Evolutionary conservation across 768 basidiomycete species (phyloP).

Genomic region (Sporobolomyces pararoseus): DNA sequence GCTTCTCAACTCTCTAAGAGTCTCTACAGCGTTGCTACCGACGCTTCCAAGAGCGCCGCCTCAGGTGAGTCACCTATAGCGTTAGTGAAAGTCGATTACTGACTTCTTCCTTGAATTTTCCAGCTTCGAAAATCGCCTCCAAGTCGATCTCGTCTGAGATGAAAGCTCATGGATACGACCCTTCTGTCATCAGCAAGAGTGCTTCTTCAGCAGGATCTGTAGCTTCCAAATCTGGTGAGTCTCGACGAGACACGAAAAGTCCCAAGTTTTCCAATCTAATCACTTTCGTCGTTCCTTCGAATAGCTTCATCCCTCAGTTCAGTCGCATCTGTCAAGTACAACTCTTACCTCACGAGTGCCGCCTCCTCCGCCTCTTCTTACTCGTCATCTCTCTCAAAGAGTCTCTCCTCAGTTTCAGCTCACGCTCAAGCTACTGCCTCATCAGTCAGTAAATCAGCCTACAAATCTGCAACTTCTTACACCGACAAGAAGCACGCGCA

Average conservation of each 20-base stretch:
- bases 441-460: constrained; percentile 22
- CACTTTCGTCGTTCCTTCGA: background rate
- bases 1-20: constrained; percentile 31
- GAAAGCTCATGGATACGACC: constrained; percentile 29
- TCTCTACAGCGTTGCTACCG: no score
- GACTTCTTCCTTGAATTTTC: background rate
- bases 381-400: constrained; percentile 27
- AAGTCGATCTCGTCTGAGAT: constrained; percentile 30
- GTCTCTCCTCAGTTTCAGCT: constrained; percentile 12
- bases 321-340: constrained; percentile 26
- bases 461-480: constrained; percentile 15
- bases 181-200: constrained; percentile 35
- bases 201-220: constrained; percentile 35
- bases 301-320: constrained; percentile 35
- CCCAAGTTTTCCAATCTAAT: background rate
- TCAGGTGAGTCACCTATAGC: background rate
- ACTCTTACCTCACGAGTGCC: constrained; percentile 18
- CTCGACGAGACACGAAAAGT: no score
- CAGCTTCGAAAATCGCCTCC: constrained; percentile 18
- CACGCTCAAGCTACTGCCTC: constrained; percentile 3
- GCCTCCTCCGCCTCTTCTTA: constrained; percentile 27
- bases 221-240: constrained; percentile 28
- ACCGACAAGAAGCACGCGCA: constrained; percentile 11
- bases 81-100: background rate
- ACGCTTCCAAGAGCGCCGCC: constrained; percentile 33